Conservation (phyloP, 768 basidiomycete genomes). For the Boletus rubescentipes region DNA sequence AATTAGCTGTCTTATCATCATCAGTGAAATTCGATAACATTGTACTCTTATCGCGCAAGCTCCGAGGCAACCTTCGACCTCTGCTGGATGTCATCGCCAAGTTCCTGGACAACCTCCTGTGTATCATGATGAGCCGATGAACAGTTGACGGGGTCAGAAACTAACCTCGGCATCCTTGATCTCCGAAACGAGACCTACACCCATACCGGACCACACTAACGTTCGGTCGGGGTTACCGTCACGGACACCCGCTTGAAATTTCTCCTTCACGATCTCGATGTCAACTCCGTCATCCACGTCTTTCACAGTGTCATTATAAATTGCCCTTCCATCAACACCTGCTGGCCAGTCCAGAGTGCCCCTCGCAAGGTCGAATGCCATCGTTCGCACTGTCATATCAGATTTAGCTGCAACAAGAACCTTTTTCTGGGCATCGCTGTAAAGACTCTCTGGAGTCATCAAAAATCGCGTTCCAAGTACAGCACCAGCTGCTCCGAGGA, state of each 20-base stretch:
- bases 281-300: slow-evolving; percentile 53
- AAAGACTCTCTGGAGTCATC: slow-evolving; percentile 62
- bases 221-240: slow-evolving; percentile 49
- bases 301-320: slow-evolving; percentile 51
- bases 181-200: slow-evolving; percentile 55
- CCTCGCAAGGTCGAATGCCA: slow-evolving; percentile 62
- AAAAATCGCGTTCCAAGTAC: slow-evolving; percentile 78
- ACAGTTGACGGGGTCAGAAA: slow-evolving; percentile 3
- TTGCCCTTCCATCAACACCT: slow-evolving; percentile 55
- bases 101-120: slow-evolving; percentile 57
- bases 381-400: slow-evolving; percentile 50
- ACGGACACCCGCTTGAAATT: slow-evolving; percentile 45
- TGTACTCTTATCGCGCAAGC: slow-evolving; percentile 21
- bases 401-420: slow-evolving; percentile 49
- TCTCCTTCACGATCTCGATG: slow-evolving; percentile 41
- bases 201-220: slow-evolving; percentile 68
- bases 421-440: slow-evolving; percentile 51
- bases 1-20: slow-evolving; percentile 12
- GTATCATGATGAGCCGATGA: slow-evolving; percentile 5
- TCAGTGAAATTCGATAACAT: slow-evolving; percentile 23
- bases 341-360: slow-evolving; percentile 58
- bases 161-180: slow-evolving; percentile 42
- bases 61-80: slow-evolving; percentile 32
- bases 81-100: slow-evolving; percentile 46
- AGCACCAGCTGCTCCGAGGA: slow-evolving; percentile 65